Conservation (phyloP, 2,329 filamentous ascomycete species). For the Aspergillus sojae region DNA sequence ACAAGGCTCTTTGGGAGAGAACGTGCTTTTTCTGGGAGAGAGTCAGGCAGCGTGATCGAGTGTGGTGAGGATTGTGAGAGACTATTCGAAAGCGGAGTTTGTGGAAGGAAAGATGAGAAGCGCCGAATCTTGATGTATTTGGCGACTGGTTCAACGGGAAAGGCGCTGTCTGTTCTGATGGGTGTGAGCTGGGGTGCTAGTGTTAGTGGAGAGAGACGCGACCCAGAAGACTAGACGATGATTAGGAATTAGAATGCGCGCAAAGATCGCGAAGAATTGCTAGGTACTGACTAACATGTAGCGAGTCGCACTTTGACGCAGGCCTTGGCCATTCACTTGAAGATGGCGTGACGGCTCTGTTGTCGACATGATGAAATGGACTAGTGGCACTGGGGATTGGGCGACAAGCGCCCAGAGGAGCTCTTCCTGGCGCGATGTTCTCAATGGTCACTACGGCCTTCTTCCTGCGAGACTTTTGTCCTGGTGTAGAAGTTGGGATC, state of each 20-base stretch:
- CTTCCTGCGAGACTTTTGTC: conserved; percentile 18
- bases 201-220: background rate
- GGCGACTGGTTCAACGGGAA: background rate
- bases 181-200: background rate
- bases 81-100: background rate
- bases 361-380: background rate
- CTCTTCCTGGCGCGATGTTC: conserved; percentile 19
- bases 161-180: too few species aligned
- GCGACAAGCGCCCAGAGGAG: conserved; percentile 15
- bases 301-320: background rate
- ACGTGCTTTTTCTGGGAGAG: background rate
- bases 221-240: background rate
- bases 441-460: conserved; percentile 17
- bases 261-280: background rate
- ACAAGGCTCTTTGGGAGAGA: background rate
- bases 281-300: background rate
- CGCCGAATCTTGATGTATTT: too few species aligned
- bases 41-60: background rate
- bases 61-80: background rate
- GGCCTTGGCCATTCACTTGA: conserved; percentile 12
- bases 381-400: background rate
- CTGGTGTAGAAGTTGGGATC: conserved; percentile 6
- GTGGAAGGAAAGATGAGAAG: background rate
- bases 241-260: background rate
- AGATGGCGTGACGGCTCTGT: background rate